Evolutionary conservation across 345 rosid species (phyloP), one percentile per base, ranked within the genome.

Genomic region (Camelina laxa): DNA sequence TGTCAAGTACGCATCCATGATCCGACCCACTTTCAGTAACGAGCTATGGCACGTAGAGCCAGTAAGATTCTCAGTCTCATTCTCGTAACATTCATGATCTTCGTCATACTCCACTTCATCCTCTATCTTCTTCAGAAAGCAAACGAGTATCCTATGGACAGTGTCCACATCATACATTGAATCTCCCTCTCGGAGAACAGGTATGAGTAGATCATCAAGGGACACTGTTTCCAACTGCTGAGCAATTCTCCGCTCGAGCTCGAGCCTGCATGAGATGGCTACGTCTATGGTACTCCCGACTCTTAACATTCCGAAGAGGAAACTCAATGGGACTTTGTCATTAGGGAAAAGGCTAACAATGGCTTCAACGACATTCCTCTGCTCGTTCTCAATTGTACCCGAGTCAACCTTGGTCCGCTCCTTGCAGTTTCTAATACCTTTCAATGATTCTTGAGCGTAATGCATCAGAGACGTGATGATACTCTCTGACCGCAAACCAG

Each of bases 191-290:
- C 78, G 82, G 20, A 86, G 74, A 45, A 88, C 86, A 9, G 97
- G 96, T 60, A 93, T 93, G 22, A 93, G 90, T 77, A 93, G 82
- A 80, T 93, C 97, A 74, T 91, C 94, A 4, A 93, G 89, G 0
- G 73, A 81, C 42, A 83, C 97, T 81, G 77, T 85, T 60, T 91
- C 97, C 15, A 93, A 72, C 74, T 85, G 80, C 50, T 78, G 80
- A 27, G 91, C 85, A 30, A 89, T 84, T 80, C 91, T 79, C 49
- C 75, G 80, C 64, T 93, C 98, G 0, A 93, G 84, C 83, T 91
- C 97, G 4, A 89, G 84, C 77, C 87, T 84, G 77, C 84, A 87
- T 38, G 88, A 77, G 16, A 78, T 45, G 1, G 67, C 44, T 19
- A 89, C 80, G 39, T 86, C 90, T 70, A 89, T 24, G 80, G 84